Percentiles rank a stretch among this genome's conserved stretches.
phyloP scores from a whole-genome alignment of 306 rosid genomes.

The Trifolium fragiferum region DNA sequence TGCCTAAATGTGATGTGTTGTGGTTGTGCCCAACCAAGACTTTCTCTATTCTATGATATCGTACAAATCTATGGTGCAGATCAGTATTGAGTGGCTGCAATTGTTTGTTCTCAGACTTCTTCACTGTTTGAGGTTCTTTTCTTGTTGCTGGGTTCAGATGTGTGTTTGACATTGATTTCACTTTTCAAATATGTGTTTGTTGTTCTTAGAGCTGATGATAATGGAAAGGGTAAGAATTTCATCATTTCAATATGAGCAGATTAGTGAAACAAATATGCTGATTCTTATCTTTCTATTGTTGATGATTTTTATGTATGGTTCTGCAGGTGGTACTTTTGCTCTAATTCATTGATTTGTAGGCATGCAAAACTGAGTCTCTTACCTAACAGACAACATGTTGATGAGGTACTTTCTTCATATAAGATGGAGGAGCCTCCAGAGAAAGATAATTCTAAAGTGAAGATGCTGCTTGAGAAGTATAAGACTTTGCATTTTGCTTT shows the following conservation, averaged over 20 bases:
- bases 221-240: conserved; percentile 97
- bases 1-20: no score
- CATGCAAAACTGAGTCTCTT: conserved; percentile 90
- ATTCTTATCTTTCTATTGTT: conserved; percentile 13
- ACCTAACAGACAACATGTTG: conserved; percentile 83
- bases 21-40: no score
- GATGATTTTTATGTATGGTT: conserved; percentile 40
- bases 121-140: conserved; percentile 30
- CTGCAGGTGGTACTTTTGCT: conserved; percentile 98
- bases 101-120: no score
- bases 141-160: conserved; percentile 62
- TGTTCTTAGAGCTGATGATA: conserved; percentile 96
- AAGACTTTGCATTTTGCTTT: conserved; percentile 80
- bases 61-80: no score
- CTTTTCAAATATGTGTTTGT: conserved; percentile 90
- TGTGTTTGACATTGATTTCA: conserved; percentile 87
- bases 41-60: no score
- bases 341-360: conserved; percentile 94
- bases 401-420: conserved; percentile 90
- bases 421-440: conserved; percentile 78
- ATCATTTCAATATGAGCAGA: conserved; percentile 5
- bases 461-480: conserved; percentile 80
- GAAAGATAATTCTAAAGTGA: conserved; percentile 63
- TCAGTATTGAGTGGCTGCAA: conserved; percentile 42
- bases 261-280: conserved; percentile 2